Percentiles rank a stretch among this genome's conserved stretches.
These are phyloP conservation scores for Gracilaria gracilis DNA, from an alignment of 23 red algal genomes.

Conservation along the genomic window DNA sequence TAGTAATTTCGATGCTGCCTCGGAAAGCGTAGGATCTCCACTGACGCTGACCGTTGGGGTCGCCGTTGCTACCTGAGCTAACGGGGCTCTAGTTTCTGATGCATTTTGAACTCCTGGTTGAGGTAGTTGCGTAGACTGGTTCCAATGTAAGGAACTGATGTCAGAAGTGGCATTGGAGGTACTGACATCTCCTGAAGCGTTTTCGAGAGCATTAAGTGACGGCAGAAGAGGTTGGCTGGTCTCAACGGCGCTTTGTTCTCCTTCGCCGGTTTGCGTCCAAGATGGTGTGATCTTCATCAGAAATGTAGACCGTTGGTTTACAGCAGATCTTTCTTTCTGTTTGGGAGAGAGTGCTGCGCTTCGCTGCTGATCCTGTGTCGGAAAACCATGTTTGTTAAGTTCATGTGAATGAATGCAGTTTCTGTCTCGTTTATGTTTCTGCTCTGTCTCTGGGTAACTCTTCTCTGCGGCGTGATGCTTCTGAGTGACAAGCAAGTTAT, in stretches of 20 bases:
- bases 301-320: not conserved
- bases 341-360: not conserved
- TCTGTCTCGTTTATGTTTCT: not conserved
- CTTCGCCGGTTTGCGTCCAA: not conserved
- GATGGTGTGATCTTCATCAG: not conserved
- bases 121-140: not conserved
- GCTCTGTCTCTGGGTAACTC: not conserved
- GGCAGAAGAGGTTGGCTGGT: not conserved
- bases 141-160: not conserved
- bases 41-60: not conserved
- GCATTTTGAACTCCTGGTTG: not conserved
- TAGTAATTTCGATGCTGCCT: not conserved
- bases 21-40: not conserved
- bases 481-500: not conserved
- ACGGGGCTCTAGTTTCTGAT: not conserved
- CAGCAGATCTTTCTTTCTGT: too few relatives aligned
- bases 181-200: not conserved
- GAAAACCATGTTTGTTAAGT: not conserved
- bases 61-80: not conserved
- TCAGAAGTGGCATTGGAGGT: not conserved
- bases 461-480: not conserved
- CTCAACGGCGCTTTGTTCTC: not conserved
- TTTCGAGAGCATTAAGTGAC: not conserved
- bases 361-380: not conserved
- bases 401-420: not conserved